Conservation (phyloP, 164 flowering plant species). For the Berberis thunbergii region DNA sequence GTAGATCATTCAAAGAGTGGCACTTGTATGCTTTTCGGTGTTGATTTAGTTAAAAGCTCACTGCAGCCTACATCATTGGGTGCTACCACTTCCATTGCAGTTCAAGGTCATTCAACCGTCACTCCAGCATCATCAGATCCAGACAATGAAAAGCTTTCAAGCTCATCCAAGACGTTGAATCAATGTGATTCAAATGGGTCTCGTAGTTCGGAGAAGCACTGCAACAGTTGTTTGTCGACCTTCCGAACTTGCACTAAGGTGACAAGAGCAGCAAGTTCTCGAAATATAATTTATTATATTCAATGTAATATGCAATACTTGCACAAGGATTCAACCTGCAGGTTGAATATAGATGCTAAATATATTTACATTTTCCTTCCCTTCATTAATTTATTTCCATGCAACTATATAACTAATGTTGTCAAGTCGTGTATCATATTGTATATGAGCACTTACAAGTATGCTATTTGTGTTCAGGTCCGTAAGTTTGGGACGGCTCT, state of each 20-base stretch:
- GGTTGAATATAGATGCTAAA: no score
- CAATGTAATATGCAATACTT: no score
- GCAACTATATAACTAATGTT: no score
- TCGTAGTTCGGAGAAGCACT: constrained; percentile 9
- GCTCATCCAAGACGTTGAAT: constrained; percentile 16
- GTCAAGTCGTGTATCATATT: no score
- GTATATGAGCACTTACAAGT: neutral
- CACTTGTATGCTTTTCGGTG: constrained; percentile 41
- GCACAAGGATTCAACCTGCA: no score
- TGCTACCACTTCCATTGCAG: constrained; percentile 11
- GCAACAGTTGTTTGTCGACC: constrained; percentile 12
- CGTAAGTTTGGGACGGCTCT: constrained; percentile 38
- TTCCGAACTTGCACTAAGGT: constrained; percentile 41
- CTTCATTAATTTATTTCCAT: no score
- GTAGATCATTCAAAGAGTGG: constrained; percentile 10
- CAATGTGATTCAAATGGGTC: constrained; percentile 9
- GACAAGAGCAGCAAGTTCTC: no score
- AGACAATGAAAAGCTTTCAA: constrained; percentile 19
- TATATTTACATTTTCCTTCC: no score
- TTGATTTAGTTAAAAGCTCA: constrained; percentile 20
- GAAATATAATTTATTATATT: no score
- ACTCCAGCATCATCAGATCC: constrained; percentile 17
- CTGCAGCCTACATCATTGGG: constrained; percentile 30
- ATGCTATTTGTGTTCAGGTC: constrained; percentile 23
- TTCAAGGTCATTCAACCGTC: constrained; percentile 5